phyloP scores from a whole-genome alignment of 306 rosid genomes.

The Corylus americana region DNA sequence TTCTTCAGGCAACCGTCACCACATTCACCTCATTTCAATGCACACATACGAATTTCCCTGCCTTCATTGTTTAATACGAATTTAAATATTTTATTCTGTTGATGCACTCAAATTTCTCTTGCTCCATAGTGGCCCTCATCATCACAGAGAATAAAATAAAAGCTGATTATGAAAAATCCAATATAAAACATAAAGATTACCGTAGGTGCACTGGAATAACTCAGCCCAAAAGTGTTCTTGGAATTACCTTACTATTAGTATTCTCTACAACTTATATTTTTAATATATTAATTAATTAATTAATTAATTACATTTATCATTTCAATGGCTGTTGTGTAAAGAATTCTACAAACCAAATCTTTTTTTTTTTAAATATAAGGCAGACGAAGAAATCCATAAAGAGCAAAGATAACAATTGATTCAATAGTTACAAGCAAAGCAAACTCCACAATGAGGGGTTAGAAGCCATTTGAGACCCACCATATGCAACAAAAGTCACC shows the following conservation, averaged over 20 bases:
- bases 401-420: slow-evolving; percentile 18
- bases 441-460: slow-evolving; percentile 27
- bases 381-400: slow-evolving; percentile 4
- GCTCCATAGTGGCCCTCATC: not conserved
- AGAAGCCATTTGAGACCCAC: slow-evolving; percentile 31
- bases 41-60: not conserved
- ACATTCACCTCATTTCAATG: not conserved
- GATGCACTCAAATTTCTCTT: not conserved
- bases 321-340: not conserved
- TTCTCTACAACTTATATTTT: too few species aligned
- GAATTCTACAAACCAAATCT: not conserved
- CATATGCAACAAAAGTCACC: not conserved
- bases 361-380: not conserved
- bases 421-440: slow-evolving; percentile 8
- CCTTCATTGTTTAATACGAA: not conserved
- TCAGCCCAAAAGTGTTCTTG: not conserved
- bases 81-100: not conserved
- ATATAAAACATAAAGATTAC: not conserved
- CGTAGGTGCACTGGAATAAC: not conserved
- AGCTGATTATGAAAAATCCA: not conserved
- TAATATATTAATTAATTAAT: too few species aligned
- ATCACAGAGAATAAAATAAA: not conserved
- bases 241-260: not conserved
- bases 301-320: too few species aligned
- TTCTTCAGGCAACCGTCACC: too few species aligned